Percentiles rank a stretch among this genome's conserved stretches.
Evolutionary conservation across 331 rosid species (phyloP).

Genomic region (Quercus tomentella): DNA sequence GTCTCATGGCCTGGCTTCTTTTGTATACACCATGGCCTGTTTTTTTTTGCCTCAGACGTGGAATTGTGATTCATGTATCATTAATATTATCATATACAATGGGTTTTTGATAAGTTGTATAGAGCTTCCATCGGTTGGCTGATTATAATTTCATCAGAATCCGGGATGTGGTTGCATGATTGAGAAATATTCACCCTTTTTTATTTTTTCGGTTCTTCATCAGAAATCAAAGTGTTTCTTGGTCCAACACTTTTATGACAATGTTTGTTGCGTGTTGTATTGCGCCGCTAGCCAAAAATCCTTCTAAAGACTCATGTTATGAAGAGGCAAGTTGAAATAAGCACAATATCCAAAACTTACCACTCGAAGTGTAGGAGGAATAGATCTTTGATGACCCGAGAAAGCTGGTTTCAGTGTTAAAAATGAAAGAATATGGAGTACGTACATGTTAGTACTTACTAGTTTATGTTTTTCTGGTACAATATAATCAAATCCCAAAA

Average conservation of each 20-base stretch:
- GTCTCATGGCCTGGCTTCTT: neutral
- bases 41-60: neutral
- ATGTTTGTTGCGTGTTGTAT: too few species aligned
- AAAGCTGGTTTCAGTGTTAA: too few species aligned
- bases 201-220: neutral
- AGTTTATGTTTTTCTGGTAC: too few species aligned
- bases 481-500: too few species aligned
- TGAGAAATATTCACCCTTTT: neutral
- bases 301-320: too few species aligned
- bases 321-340: too few species aligned
- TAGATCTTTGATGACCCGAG: too few species aligned
- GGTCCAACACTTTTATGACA: neutral
- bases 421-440: too few species aligned
- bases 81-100: neutral
- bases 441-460: too few species aligned
- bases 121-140: constrained; percentile 26
- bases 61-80: constrained; percentile 16
- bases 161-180: neutral
- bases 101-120: constrained; percentile 22
- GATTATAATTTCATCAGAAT: neutral
- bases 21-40: neutral
- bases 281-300: too few species aligned
- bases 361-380: too few species aligned
- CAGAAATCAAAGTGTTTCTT: neutral
- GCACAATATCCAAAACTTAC: too few species aligned